These are phyloP conservation scores for Omphalea diandra DNA, from an alignment of 441 rosid species.

Conservation along the genomic window DNA sequence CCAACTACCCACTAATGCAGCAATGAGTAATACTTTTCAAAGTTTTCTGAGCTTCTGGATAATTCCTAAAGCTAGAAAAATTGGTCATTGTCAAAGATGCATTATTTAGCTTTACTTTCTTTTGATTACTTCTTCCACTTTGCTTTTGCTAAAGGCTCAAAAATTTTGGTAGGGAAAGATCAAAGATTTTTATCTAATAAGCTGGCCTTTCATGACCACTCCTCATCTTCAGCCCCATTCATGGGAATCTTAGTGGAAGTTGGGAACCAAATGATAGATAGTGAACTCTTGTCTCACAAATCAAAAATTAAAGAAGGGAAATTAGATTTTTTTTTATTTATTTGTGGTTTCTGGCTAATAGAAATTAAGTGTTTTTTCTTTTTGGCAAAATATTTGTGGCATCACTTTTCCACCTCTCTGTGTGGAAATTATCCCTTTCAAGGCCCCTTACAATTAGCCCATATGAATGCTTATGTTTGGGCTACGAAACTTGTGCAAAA, in stretches of 20 bases:
- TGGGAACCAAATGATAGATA: neutral
- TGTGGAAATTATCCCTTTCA: neutral
- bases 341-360: no score
- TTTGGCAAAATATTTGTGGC: no score
- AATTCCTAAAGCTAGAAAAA: conserved; percentile 2
- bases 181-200: neutral
- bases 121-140: conserved; percentile 15
- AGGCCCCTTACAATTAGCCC: neutral
- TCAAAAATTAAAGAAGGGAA: neutral
- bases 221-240: neutral
- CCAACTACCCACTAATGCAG: conserved; percentile 4
- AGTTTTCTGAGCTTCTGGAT: conserved; percentile 9
- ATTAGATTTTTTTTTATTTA: neutral
- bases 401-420: no score
- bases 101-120: neutral
- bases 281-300: neutral
- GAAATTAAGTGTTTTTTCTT: no score
- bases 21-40: neutral
- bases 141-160: conserved; percentile 14
- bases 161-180: neutral
- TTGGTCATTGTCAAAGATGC: neutral
- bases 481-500: neutral
- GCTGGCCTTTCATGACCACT: neutral
- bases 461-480: neutral
- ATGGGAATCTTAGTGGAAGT: neutral